phyloP scores from a whole-genome alignment of 2,329 filamentous ascomycete species.

The Geoglossum cookeanum region DNA sequence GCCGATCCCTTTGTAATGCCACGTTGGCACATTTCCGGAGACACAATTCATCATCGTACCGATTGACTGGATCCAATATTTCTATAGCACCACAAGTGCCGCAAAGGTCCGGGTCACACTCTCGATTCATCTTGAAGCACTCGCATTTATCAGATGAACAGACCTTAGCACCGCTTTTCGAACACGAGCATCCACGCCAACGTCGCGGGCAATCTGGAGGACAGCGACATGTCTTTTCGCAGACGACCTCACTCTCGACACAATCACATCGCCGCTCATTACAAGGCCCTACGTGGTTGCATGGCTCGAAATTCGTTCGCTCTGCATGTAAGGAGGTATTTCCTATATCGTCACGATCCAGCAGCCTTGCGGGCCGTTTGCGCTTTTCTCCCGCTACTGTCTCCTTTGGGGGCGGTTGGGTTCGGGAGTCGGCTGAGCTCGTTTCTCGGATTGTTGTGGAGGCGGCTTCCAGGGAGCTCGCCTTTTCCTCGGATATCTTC shows the following conservation, averaged over 20 bases:
- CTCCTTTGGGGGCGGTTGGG: background rate
- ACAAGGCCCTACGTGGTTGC: slow-evolving; percentile 51
- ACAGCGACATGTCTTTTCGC: slow-evolving; percentile 54
- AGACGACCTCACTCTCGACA: slow-evolving; percentile 39
- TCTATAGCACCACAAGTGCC: slow-evolving; percentile 48
- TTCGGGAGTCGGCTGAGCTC: background rate
- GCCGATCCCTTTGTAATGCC: slow-evolving; percentile 45
- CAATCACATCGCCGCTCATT: slow-evolving; percentile 39
- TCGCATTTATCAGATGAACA: slow-evolving; percentile 34
- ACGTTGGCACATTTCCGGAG: slow-evolving; percentile 51
- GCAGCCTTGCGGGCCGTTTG: background rate
- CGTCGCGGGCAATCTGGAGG: slow-evolving; percentile 41
- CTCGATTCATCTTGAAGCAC: slow-evolving; percentile 52
- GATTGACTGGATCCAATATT: slow-evolving; percentile 49
- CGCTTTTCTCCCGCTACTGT: background rate
- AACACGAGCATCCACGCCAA: slow-evolving; percentile 48
- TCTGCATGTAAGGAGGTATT: background rate
- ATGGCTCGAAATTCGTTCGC: slow-evolving; percentile 33
- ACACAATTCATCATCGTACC: slow-evolving; percentile 36
- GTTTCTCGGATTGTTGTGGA: background rate
- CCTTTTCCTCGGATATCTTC: background rate
- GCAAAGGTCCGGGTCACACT: slow-evolving; percentile 66
- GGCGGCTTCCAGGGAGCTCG: background rate
- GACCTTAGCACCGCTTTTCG: slow-evolving; percentile 38
- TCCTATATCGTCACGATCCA: background rate